Percentiles rank a stretch among this genome's conserved stretches.
These are phyloP conservation scores for Taxawa tesnikishii DNA, from an alignment of 2,329 filamentous ascomycete genomes.

Conservation along the genomic window DNA sequence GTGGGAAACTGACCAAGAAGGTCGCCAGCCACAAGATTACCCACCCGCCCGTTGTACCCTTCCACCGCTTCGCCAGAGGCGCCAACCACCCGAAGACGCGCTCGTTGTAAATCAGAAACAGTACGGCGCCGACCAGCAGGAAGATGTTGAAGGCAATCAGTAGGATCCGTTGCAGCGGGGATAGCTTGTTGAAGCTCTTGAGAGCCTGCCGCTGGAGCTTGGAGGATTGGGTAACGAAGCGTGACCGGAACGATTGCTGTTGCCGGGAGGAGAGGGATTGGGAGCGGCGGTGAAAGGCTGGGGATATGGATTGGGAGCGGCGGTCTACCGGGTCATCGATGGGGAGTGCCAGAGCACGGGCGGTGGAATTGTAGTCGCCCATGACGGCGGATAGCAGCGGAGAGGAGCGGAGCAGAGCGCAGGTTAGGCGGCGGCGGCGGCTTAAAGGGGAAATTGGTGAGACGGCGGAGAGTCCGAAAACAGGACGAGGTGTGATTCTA, in stretches of 20 bases:
- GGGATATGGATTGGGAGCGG: constrained; percentile 14
- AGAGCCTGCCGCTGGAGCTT: constrained; percentile 33
- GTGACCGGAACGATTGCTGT: constrained; percentile 24
- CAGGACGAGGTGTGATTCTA: too few species aligned
- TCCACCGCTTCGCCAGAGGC: constrained; percentile 66
- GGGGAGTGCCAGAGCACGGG: constrained; percentile 41
- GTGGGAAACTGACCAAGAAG: constrained; percentile 71
- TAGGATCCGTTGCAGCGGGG: constrained; percentile 49
- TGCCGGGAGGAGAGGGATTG: constrained; percentile 27
- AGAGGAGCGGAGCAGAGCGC: too few species aligned
- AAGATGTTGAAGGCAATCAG: constrained; percentile 40
- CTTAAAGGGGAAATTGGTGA: too few species aligned
- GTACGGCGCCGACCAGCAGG: constrained; percentile 44
- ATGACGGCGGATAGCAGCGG: too few species aligned
- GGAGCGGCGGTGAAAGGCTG: constrained; percentile 37
- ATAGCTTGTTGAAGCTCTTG: constrained; percentile 42
- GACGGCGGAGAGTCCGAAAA: too few species aligned
- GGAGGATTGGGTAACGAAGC: constrained; percentile 29
- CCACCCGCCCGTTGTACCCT: constrained; percentile 58
- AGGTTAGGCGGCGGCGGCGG: too few species aligned
- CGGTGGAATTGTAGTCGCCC: constrained; percentile 30
- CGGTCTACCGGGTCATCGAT: constrained; percentile 26
- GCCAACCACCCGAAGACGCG: constrained; percentile 64
- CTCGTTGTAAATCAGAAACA: constrained; percentile 69
- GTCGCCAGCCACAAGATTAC: constrained; percentile 63